phyloP scores from a whole-genome alignment of 768 basidiomycete species.

The Naganishia friedmannii region DNA sequence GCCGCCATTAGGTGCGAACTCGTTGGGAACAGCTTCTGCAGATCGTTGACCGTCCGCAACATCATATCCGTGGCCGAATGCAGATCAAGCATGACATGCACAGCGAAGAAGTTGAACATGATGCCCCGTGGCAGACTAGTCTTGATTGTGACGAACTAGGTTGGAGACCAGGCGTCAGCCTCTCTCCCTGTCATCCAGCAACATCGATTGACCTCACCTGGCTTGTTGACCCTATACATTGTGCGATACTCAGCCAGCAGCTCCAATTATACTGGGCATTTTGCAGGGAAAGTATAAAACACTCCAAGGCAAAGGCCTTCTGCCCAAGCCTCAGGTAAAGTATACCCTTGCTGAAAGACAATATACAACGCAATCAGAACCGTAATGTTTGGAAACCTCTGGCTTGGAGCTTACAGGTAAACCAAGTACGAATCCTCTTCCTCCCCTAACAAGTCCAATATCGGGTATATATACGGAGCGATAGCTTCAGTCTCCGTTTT shows the following conservation, averaged over 20 bases:
- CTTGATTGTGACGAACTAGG: slow-evolving; percentile 51
- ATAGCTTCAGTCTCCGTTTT: slow-evolving; percentile 48
- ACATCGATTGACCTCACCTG: slow-evolving; percentile 60
- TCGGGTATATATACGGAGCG: slow-evolving; percentile 44
- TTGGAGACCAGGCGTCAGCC: neutral
- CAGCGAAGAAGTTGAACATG: slow-evolving; percentile 70
- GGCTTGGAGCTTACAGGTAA: slow-evolving; percentile 37
- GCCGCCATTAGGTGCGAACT: slow-evolving; percentile 83
- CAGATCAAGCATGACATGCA: slow-evolving; percentile 83
- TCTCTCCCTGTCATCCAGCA: neutral
- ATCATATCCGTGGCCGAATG: slow-evolving; percentile 86
- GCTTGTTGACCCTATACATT: slow-evolving; percentile 75
- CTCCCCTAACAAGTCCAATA: slow-evolving; percentile 42
- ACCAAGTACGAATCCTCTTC: slow-evolving; percentile 48
- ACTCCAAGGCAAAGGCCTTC: slow-evolving; percentile 82
- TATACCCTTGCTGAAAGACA: slow-evolving; percentile 66
- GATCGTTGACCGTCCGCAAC: slow-evolving; percentile 71
- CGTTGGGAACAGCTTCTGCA: slow-evolving; percentile 75
- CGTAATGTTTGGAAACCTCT: neutral
- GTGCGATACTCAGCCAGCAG: slow-evolving; percentile 72
- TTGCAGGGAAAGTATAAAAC: slow-evolving; percentile 68
- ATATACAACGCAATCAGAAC: neutral
- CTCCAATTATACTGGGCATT: slow-evolving; percentile 92
- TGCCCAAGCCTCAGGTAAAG: slow-evolving; percentile 75
- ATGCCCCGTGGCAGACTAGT: slow-evolving; percentile 60